These are phyloP conservation scores for Diaporthe sp. DNA, from an alignment of 2,329 filamentous ascomycete species.

Conservation along the genomic window DNA sequence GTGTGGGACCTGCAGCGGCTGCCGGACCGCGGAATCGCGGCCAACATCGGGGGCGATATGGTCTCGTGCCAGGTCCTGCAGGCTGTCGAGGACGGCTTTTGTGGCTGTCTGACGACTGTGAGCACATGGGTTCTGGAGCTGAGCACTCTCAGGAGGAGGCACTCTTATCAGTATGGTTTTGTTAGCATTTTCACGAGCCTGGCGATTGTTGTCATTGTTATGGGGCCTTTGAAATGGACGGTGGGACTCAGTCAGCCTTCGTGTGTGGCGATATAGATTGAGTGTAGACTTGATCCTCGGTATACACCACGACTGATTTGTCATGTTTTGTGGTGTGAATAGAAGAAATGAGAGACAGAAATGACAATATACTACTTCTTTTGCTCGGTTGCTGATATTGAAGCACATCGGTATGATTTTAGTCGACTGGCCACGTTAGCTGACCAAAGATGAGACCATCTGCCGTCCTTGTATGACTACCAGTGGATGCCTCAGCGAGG, in stretches of 20 bases:
- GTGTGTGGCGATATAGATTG: background rate
- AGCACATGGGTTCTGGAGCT: conserved; percentile 77
- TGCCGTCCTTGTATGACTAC: too few species aligned
- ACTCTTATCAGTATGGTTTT: conserved; percentile 77
- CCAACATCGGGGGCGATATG: background rate
- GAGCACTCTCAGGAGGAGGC: conserved; percentile 59
- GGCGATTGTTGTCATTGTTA: conserved; percentile 74
- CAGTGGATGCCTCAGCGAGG: too few species aligned
- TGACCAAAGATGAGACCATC: too few species aligned
- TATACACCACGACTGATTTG: too few species aligned
- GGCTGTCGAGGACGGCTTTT: conserved; percentile 77
- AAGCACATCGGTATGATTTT: too few species aligned
- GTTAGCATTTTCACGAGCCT: conserved; percentile 72
- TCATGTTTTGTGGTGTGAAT: accelerated
- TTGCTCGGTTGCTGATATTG: too few species aligned
- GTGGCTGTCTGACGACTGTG: conserved; percentile 76
- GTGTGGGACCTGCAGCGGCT: conserved; percentile 40
- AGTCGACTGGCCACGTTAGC: too few species aligned
- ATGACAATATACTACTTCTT: too few species aligned
- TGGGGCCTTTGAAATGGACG: conserved; percentile 82
- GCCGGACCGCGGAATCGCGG: background rate
- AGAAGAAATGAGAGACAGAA: too few species aligned
- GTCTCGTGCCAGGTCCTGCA: conserved; percentile 74
- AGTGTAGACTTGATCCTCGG: accelerated
- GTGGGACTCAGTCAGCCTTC: background rate